Evolutionary conservation across 345 rosid genomes (phyloP).

Genomic region (Salix exigua): DNA sequence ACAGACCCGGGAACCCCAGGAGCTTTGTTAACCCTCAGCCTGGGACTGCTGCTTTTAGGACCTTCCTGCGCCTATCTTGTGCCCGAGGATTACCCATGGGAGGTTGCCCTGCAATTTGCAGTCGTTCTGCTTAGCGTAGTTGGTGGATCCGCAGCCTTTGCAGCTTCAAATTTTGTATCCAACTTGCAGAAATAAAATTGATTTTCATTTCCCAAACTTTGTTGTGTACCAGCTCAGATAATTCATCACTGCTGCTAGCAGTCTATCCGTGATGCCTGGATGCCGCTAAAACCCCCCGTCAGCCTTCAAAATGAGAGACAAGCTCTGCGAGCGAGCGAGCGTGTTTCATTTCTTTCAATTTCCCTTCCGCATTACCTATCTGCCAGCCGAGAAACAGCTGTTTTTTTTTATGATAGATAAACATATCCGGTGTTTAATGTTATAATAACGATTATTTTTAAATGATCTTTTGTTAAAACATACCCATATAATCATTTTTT

Average conservation of each 20-base stretch:
- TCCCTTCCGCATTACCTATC: background rate
- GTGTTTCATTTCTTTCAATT: too few relatives aligned
- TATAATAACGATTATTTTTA: too few relatives aligned
- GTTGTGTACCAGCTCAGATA: background rate
- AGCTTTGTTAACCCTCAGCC: constrained; percentile 53
- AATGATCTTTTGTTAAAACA: too few relatives aligned
- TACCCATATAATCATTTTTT: too few relatives aligned
- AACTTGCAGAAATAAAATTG: constrained; percentile 70
- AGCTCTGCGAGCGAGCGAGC: too few relatives aligned
- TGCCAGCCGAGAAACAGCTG: too few relatives aligned
- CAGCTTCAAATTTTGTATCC: constrained; percentile 71
- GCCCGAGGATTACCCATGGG: constrained; percentile 76
- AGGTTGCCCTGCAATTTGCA: constrained; percentile 54
- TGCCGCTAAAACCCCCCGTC: too few relatives aligned
- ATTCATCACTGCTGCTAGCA: too few relatives aligned
- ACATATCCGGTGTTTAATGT: too few relatives aligned
- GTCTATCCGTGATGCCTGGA: too few relatives aligned
- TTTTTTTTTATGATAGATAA: too few relatives aligned
- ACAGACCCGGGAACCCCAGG: constrained; percentile 76
- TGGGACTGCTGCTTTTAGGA: constrained; percentile 68
- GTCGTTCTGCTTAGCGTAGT: constrained; percentile 55
- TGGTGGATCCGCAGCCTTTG: constrained; percentile 91
- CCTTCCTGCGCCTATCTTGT: constrained; percentile 70
- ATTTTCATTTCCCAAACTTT: background rate
- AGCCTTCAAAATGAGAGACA: too few relatives aligned